Evolutionary conservation across 2,329 filamentous ascomycete species (phyloP).

Genomic region (Aspergillus transmontanensis): DNA sequence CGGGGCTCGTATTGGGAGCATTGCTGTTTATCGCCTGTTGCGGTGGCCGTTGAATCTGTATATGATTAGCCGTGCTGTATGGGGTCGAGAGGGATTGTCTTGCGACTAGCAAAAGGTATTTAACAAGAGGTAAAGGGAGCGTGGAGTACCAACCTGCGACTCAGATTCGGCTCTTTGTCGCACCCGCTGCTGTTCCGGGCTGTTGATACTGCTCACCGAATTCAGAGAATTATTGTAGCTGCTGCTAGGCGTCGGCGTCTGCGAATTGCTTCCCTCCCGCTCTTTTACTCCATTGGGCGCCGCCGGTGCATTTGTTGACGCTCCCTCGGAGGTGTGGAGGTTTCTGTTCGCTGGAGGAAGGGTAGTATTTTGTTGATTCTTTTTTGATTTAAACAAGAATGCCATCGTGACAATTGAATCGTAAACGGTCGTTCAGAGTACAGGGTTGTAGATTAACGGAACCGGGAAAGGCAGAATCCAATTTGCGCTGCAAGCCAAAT

Average conservation of each 20-base stretch:
- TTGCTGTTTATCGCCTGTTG: slow-evolving; percentile 60
- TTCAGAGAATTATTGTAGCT: slow-evolving; percentile 68
- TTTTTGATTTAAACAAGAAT: slow-evolving; percentile 82
- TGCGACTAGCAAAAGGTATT: neutral
- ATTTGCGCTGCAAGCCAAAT: slow-evolving; percentile 5
- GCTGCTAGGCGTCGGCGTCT: slow-evolving; percentile 73
- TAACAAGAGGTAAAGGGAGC: neutral
- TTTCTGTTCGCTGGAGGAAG: slow-evolving; percentile 60
- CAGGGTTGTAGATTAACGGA: slow-evolving; percentile 15
- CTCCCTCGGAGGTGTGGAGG: slow-evolving; percentile 59
- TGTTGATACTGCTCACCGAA: slow-evolving; percentile 66
- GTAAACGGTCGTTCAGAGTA: slow-evolving; percentile 37
- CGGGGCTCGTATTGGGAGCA: slow-evolving; percentile 56
- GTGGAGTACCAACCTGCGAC: slow-evolving; percentile 50
- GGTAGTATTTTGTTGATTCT: slow-evolving; percentile 60
- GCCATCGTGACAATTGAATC: slow-evolving; percentile 61
- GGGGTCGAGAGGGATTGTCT: neutral
- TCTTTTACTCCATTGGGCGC: slow-evolving; percentile 51
- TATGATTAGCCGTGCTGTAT: slow-evolving; percentile 4
- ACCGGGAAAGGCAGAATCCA: slow-evolving; percentile 7
- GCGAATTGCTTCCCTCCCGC: slow-evolving; percentile 37
- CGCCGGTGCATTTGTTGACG: slow-evolving; percentile 43
- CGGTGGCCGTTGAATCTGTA: slow-evolving; percentile 32
- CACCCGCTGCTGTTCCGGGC: slow-evolving; percentile 65
- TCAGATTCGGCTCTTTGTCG: slow-evolving; percentile 59